These are phyloP conservation scores for Aspergillus bombycis DNA, from an alignment of 2,329 filamentous ascomycete species.

Conservation along the genomic window DNA sequence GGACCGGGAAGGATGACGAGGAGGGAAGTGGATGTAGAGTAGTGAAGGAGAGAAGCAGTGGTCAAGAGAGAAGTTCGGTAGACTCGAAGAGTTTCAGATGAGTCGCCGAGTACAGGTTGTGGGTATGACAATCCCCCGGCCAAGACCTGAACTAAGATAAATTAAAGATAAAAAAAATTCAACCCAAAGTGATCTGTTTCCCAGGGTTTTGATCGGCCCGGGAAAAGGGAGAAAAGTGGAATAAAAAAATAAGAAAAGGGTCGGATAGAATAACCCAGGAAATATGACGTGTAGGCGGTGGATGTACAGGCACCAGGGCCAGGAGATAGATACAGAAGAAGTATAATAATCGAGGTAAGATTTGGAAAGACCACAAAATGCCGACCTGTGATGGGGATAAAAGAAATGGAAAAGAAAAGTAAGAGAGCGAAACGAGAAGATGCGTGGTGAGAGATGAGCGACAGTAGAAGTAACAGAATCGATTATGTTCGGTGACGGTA, in stretches of 20 bases:
- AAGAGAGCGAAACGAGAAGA: slow-evolving; percentile 11
- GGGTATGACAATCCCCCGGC: slow-evolving; percentile 17
- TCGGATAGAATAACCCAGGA: background rate
- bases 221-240: background rate
- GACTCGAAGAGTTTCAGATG: slow-evolving; percentile 23
- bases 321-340: slow-evolving; percentile 19
- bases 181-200: slow-evolving; percentile 1
- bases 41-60: slow-evolving; percentile 16
- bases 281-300: slow-evolving; percentile 14
- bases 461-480: slow-evolving; percentile 15
- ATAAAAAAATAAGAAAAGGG: slow-evolving; percentile 6
- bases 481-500: slow-evolving; percentile 18
- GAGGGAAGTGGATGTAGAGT: slow-evolving; percentile 21
- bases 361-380: background rate
- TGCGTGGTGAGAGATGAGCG: slow-evolving; percentile 9
- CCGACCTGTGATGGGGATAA: background rate
- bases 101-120: slow-evolving; percentile 16
- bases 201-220: slow-evolving; percentile 6
- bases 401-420: slow-evolving; percentile 2
- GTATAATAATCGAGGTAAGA: slow-evolving; percentile 10
- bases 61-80: slow-evolving; percentile 11
- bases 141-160: slow-evolving; percentile 24
- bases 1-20: slow-evolving; percentile 12
- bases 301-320: slow-evolving; percentile 22
- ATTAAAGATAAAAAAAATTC: slow-evolving; percentile 1